phyloP scores from a whole-genome alignment of 129 eudicot genomes.

The Deinandra increscens region DNA sequence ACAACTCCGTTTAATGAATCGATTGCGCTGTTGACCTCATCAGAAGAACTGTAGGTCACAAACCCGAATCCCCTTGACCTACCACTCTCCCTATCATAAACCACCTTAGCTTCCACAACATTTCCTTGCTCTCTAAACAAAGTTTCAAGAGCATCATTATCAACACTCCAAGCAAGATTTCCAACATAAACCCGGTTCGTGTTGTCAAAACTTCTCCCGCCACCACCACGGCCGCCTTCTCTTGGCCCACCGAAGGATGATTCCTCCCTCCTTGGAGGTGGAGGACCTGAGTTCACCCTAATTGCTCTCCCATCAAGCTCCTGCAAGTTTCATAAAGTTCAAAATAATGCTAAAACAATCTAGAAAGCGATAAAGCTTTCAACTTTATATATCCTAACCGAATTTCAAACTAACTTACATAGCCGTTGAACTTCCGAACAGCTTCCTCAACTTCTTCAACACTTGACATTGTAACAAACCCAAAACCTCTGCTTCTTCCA shows the following conservation, averaged over 20 bases:
- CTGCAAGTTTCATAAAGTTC: constrained; percentile 36
- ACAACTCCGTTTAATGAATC: constrained; percentile 77
- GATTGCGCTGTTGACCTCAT: constrained; percentile 80
- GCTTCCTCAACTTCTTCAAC: constrained; percentile 59
- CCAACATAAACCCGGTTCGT: constrained; percentile 77
- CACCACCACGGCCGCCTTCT: constrained; percentile 44
- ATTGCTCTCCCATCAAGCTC: constrained; percentile 76
- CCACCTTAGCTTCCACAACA: constrained; percentile 83
- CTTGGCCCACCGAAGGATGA: constrained; percentile 46
- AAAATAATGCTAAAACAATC: not conserved
- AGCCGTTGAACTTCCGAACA: constrained; percentile 65
- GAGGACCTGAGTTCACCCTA: constrained; percentile 92
- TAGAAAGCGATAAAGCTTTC: not conserved
- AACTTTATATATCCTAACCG: constrained; percentile 4
- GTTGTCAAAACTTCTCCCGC: constrained; percentile 53
- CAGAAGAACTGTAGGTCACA: constrained; percentile 72
- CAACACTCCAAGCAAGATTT: constrained; percentile 90
- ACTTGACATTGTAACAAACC: constrained; percentile 73
- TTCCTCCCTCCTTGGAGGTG: constrained; percentile 73
- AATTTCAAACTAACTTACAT: constrained; percentile 43
- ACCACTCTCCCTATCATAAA: constrained; percentile 90
- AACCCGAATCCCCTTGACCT: constrained; percentile 96
- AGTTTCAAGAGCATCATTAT: constrained; percentile 66
- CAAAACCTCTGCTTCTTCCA: constrained; percentile 84
- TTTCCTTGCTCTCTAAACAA: constrained; percentile 80